Evolutionary conservation across 2,329 filamentous ascomycete species (phyloP), one percentile per base, ranked within the genome.

Genomic region (Ilyonectria destructans): DNA sequence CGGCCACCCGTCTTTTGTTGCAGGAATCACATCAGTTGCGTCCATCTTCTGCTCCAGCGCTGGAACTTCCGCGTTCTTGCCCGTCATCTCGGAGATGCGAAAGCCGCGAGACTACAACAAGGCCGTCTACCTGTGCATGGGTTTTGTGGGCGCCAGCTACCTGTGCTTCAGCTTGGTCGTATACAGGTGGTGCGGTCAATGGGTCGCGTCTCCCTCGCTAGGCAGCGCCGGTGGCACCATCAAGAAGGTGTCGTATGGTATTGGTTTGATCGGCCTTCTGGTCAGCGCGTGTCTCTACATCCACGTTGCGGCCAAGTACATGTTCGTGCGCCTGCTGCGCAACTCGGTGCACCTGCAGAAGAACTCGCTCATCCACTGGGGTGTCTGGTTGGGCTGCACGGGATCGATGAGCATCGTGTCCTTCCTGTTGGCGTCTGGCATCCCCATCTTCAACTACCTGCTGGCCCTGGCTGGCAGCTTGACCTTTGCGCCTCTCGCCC

Each of bases 11-110:
- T 85, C 82, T 21, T 92, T 92, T 74, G 85, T 86, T 0, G 85
- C 84, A 1, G 89, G 87, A 8, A 90, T 91, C 71, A 86, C 85
- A 0, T 87, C 89, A 45, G 83, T 85, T 0, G 83, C 84, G 2
- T 89, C 87, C 2, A 90, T 92, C 69, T 90, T 91, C 78, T 85
- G 87, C 64, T 88, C 88, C 2, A 85, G 84, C 7, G 87, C 89
- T 0, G 88, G 86, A 19, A 90, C 89, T 0, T 87, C 85, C 0
- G 88, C 88, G 2, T 92, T 91, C 74, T 79, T 92, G 2, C 88
- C 89, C 5, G 88, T 92, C 65, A 91, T 92, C 60, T 88, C 86
- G 0, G 90, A 92, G 80, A 92, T 92, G 88, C 69, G 62, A 15
- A 91, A 88, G 62, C 65, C 65, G 10, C 54, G 51, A 6, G 65